Evolutionary conservation across 2,329 filamentous ascomycete genomes (phyloP), one percentile per base, ranked within the genome.

Genomic region (Xylariaceae sp.): DNA sequence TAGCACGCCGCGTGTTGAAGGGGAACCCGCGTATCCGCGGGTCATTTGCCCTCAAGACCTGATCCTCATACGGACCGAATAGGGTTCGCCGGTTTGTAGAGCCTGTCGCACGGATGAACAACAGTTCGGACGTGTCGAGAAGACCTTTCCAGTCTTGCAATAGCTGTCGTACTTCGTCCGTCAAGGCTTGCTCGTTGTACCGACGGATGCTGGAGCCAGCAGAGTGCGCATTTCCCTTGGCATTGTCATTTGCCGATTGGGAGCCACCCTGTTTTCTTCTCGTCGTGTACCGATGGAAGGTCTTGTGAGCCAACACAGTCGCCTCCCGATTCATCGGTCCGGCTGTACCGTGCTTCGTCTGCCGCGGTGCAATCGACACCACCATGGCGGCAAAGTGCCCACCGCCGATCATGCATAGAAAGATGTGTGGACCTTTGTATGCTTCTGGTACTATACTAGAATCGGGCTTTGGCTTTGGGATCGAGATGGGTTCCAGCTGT

Each of bases 331-430:
- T 88, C 57, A 94, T 76, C 1, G 83, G 72, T 0, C 85, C 84
- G 12, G 73, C 67, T 9, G 76, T 69, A 3, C 71, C 70, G 36
- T 78, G 78, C 58, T 86, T 90, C 26, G 78, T 76, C 37, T 84
- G 70, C 46, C 88, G 85, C 0, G 92, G 89, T 1, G 87, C 80
- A 3, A 97, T 73, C 0, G 88, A 88, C 9, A 98, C 85, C 9
- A 97, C 73, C 89, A 97, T 97, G 35, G 86, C 92, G 1, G 92
- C 92, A 58, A 98, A 98, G 60, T 98, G 92, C 0, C 92, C 92
- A 43, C 92, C 92, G 16, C 92, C 92, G 35, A 98, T 94, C 92
- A 98, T 98, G 64, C 89, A 97, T 33, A 98, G 75, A 59, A 98
- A 97, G 34, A 95, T 80, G 59, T 97, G 89, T 2, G 88, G 87